Conservation (phyloP, 2,329 filamentous ascomycete genomes). For the Monilinia laxa region DNA sequence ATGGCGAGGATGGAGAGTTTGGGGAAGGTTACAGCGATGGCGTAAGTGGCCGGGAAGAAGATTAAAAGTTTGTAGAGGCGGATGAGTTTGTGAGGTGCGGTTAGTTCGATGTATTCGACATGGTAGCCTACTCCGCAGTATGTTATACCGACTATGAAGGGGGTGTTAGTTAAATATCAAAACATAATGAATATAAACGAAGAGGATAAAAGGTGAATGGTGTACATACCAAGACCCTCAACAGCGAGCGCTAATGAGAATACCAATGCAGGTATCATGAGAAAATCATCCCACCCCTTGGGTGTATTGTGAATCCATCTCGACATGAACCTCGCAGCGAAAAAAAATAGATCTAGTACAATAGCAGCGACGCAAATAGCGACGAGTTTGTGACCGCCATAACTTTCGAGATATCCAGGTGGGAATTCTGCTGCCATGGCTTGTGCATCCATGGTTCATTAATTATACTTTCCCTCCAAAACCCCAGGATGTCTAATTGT, state of each 20-base stretch:
- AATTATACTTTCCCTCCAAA: not conserved
- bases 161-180: not conserved
- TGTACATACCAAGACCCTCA: conserved; percentile 18
- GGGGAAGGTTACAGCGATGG: conserved; percentile 26
- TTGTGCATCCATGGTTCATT: conserved; percentile 16
- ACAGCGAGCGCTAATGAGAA: conserved; percentile 17
- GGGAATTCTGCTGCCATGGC: conserved; percentile 3
- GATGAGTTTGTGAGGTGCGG: not conserved
- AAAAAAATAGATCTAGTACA: conserved; percentile 12
- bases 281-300: conserved; percentile 22
- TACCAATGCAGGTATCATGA: conserved; percentile 21
- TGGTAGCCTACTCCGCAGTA: conserved; percentile 22
- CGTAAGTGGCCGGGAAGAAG: conserved; percentile 19
- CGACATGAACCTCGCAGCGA: conserved; percentile 10
- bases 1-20: conserved; percentile 28
- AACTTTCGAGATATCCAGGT: conserved; percentile 18
- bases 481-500: not conserved
- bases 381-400: conserved; percentile 18
- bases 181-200: not conserved
- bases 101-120: conserved; percentile 9
- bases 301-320: conserved; percentile 21
- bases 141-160: conserved; percentile 17
- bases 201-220: not conserved
- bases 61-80: conserved; percentile 15
- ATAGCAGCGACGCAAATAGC: conserved; percentile 15